These are phyloP conservation scores for Taxillus chinensis DNA, from an alignment of 164 flowering plant genomes.

Conservation along the genomic window DNA sequence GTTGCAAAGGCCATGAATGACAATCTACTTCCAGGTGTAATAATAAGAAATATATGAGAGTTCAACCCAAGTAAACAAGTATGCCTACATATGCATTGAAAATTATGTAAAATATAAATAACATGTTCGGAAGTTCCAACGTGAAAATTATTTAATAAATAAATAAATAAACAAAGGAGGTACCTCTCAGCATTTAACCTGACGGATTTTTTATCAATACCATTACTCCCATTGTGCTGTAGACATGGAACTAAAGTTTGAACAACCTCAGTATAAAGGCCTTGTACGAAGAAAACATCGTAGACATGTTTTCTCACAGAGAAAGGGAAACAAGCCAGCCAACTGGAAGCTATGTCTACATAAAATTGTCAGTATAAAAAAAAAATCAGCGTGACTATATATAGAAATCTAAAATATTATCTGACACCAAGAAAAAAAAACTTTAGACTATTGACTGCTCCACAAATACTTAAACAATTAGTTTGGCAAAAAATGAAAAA, in stretches of 20 bases:
- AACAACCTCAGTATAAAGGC: conserved; percentile 56
- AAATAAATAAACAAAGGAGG: too few species aligned
- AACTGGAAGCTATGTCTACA: conserved; percentile 81
- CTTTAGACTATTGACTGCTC: too few species aligned
- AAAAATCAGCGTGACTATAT: not conserved
- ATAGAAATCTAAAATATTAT: not conserved
- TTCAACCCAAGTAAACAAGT: too few species aligned
- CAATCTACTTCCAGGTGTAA: too few species aligned
- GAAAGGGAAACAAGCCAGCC: conserved; percentile 79
- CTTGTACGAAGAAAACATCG: conserved; percentile 72
- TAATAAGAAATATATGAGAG: too few species aligned
- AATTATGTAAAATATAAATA: too few species aligned
- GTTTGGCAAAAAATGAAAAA: too few species aligned
- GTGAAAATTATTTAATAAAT: not conserved
- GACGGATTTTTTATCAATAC: conserved; percentile 30
- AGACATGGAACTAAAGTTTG: conserved; percentile 66
- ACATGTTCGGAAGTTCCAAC: too few species aligned
- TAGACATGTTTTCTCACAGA: conserved; percentile 56
- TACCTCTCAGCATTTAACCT: conserved; percentile 78
- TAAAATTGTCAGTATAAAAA: conserved; percentile 2
- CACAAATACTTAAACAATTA: too few species aligned
- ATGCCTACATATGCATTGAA: too few species aligned
- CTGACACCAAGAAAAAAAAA: not conserved
- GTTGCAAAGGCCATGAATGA: too few species aligned
- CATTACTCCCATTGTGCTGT: conserved; percentile 23